These are phyloP conservation scores for Penicillium sp. DNA, from an alignment of 2,329 filamentous ascomycete species.

Conservation along the genomic window DNA sequence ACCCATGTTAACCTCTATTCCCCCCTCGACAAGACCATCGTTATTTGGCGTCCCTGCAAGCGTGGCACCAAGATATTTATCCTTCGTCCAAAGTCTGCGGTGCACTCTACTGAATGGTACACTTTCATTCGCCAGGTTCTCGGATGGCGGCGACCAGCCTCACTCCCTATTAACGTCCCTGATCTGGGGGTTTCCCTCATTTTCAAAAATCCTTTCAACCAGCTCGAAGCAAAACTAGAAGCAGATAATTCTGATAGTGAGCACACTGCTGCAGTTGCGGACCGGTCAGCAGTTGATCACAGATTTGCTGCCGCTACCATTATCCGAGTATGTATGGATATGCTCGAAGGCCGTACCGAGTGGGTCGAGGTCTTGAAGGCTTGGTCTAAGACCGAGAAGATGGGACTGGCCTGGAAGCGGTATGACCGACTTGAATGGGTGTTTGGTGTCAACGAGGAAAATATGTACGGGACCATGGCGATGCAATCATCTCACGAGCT, in stretches of 20 bases:
- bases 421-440: conserved; percentile 70
- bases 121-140: conserved; percentile 61
- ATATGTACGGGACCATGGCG: conserved; percentile 67
- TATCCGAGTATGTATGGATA: conserved; percentile 57
- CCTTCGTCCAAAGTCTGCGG: conserved; percentile 59
- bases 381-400: conserved; percentile 59
- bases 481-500: conserved; percentile 66
- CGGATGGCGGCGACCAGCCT: conserved; percentile 56
- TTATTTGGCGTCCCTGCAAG: conserved; percentile 57
- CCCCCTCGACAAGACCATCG: conserved; percentile 64
- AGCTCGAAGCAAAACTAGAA: conserved; percentile 44
- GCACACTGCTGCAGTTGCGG: conserved; percentile 42
- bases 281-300: conserved; percentile 46
- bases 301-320: conserved; percentile 56
- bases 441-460: conserved; percentile 62
- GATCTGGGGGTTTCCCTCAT: conserved; percentile 60
- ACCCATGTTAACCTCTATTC: conserved; percentile 64
- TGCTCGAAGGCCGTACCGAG: conserved; percentile 56
- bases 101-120: conserved; percentile 66
- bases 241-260: conserved; percentile 43
- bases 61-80: conserved; percentile 60
- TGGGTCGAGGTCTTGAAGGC: conserved; percentile 58
- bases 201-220: conserved; percentile 60
- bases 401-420: conserved; percentile 67
- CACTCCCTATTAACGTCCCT: conserved; percentile 61